Evolutionary conservation across 2,329 filamentous ascomycete species (phyloP).

Genomic region (Trichoderma sp.): DNA sequence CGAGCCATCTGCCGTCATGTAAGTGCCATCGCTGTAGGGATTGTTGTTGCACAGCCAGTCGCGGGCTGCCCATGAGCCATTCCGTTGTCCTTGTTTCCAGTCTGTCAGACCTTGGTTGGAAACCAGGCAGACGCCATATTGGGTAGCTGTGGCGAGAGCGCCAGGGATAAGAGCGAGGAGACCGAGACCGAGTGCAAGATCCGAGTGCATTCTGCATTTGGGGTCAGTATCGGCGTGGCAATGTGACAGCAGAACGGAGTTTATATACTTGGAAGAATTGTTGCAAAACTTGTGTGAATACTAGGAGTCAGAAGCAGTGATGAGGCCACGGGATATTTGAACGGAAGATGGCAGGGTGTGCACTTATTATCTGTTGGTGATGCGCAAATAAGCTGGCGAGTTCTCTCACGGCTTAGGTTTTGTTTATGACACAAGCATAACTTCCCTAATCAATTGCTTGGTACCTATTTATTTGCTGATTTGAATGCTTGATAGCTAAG

Average conservation of each 20-base stretch:
- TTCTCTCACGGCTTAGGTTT: too few species aligned
- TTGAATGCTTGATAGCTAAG: too few species aligned
- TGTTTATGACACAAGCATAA: too few species aligned
- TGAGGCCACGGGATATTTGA: background rate
- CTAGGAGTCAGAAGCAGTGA: background rate
- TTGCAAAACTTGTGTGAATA: background rate
- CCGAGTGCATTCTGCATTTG: background rate
- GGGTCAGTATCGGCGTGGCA: background rate
- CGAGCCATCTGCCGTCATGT: background rate
- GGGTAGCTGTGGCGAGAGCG: background rate
- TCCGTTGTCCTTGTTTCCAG: background rate
- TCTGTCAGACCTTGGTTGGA: background rate
- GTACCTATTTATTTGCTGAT: too few species aligned
- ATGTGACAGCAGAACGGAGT: background rate
- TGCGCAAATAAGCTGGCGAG: background rate
- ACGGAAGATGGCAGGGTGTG: background rate
- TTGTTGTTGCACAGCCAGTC: background rate
- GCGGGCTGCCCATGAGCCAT: background rate
- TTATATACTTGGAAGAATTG: background rate
- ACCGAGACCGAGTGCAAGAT: background rate
- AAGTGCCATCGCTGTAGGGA: background rate
- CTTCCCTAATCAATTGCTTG: too few species aligned
- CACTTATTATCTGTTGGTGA: too few species aligned
- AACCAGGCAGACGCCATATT: background rate
- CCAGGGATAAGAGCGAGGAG: background rate